Evolutionary conservation across 2,329 filamentous ascomycete genomes (phyloP).

Genomic region (Chaetothyriales sp.): DNA sequence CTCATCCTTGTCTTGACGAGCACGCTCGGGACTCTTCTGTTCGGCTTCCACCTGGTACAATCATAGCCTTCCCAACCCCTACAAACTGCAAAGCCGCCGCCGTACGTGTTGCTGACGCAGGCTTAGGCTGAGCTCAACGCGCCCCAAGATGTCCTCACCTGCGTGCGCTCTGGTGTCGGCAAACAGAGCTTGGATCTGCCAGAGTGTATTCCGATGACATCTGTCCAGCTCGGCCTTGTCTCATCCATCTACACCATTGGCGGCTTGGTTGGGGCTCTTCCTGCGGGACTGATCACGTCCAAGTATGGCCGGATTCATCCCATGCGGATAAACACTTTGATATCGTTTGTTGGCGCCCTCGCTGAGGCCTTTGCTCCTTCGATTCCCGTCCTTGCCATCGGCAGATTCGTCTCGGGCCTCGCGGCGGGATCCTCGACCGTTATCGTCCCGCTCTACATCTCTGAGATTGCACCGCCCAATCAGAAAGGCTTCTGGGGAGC

Average conservation of each 20-base stretch:
- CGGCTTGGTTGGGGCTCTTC: conserved; percentile 68
- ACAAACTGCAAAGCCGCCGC: too few relatives aligned
- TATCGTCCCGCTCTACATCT: conserved; percentile 86
- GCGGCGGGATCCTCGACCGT: conserved; percentile 83
- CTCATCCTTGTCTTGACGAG: conserved; percentile 59
- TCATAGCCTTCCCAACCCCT: not conserved
- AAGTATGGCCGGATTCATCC: conserved; percentile 57
- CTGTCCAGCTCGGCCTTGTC: conserved; percentile 67
- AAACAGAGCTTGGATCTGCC: conserved; percentile 32
- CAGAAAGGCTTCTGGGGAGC: conserved; percentile 64
- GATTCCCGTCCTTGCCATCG: conserved; percentile 53
- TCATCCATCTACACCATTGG: conserved; percentile 86
- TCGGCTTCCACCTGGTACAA: conserved; percentile 78
- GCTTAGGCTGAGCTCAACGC: conserved; percentile 80
- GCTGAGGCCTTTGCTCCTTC: conserved; percentile 57
- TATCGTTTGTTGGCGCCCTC: conserved; percentile 61
- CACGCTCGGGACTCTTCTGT: conserved; percentile 79
- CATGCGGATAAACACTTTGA: conserved; percentile 61
- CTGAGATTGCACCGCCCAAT: conserved; percentile 65
- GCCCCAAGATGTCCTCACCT: conserved; percentile 84
- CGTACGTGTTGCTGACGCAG: not conserved
- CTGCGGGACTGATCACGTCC: conserved; percentile 64
- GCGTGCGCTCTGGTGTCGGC: conserved; percentile 23
- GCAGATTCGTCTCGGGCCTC: conserved; percentile 64
- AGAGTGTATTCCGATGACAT: conserved; percentile 81